Conservation (phyloP, 2,329 filamentous ascomycete genomes). For the Talaromyces sp. region DNA sequence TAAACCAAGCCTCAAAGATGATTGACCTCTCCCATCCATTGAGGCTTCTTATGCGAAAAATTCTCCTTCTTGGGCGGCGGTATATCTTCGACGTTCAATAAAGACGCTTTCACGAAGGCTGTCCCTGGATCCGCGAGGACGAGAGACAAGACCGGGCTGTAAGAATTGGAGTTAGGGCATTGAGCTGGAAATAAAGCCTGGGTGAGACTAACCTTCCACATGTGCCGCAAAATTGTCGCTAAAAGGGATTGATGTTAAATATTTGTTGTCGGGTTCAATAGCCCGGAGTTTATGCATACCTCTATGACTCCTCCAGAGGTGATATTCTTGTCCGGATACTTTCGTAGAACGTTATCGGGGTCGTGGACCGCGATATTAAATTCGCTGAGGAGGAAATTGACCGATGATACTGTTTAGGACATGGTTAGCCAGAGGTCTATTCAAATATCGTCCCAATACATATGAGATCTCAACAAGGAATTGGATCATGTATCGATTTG, state of each 20-base stretch:
- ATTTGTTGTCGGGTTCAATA: neutral
- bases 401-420: neutral
- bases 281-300: neutral
- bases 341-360: neutral
- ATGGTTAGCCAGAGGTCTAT: neutral
- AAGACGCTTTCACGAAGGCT: neutral
- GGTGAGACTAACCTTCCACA: slow-evolving; percentile 1
- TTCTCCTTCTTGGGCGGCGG: neutral
- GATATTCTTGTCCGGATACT: slow-evolving; percentile 2
- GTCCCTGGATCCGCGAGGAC: neutral
- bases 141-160: slow-evolving; percentile 1
- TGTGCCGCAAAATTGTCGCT: slow-evolving; percentile 10
- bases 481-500: neutral
- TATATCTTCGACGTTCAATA: neutral
- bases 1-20: neutral
- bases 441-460: no score
- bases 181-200: neutral
- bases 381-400: neutral
- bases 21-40: neutral
- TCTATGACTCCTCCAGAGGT: neutral
- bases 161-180: neutral
- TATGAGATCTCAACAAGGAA: no score
- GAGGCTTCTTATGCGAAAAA: neutral
- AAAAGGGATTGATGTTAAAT: neutral
- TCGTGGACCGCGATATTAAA: neutral